Base-by-base conservation (phyloP, 2,329 filamentous ascomycete species). In the Neopestalotiopsis clavispora region DNA sequence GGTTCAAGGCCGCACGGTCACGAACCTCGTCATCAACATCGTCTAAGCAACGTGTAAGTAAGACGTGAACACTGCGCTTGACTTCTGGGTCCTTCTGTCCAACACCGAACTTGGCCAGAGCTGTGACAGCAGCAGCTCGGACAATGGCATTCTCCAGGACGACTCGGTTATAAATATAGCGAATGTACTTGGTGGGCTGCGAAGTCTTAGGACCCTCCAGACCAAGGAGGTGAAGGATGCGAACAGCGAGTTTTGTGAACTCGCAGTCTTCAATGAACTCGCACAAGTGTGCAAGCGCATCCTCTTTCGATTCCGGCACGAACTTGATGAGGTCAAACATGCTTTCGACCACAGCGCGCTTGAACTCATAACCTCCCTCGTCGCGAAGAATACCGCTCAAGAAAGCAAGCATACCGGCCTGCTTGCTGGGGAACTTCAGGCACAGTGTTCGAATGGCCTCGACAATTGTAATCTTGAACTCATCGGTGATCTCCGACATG, bases 401-500 rank as follows among this genome's bases (percentile, higher is more conserved):
- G 89, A 99, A 99, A 65, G 94, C 90, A 66, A 99, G 90, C 95
- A 99, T 98, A 71, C 94, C 95, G 61, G 95, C 95, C 83, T 99
- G 96, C 84, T 99, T 99, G 84, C 90, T 95, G 42, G 96, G 96
- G 84, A 99, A 99, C 84, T 99, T 99, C 75, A 99, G 86, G 80
- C 95, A 98, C 56, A 99, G 85, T 3, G 96, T 98, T 70, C 96
- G 92, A 78, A 99, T 98, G 57, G 96, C 96, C 81, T 99, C 96
- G 58, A 99, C 95, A 76, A 99, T 97, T n/a, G 96, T 99, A 74
- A 99, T 97, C 87, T 98, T 99, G 87, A 99, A 99, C 81, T 99
- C 96, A 78, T 99, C 96, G 6, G 95, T 98, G 74, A 98, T 98
- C 82, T 98, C 96, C 4, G 95, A 94, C 96, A 99, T 98, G 85